A percentile compares a stretch with the other conserved stretches of the same genome.
Evolutionary conservation across 1,139 yeast species (phyloP).

Genomic region (Arxiozyma bovina): DNA sequence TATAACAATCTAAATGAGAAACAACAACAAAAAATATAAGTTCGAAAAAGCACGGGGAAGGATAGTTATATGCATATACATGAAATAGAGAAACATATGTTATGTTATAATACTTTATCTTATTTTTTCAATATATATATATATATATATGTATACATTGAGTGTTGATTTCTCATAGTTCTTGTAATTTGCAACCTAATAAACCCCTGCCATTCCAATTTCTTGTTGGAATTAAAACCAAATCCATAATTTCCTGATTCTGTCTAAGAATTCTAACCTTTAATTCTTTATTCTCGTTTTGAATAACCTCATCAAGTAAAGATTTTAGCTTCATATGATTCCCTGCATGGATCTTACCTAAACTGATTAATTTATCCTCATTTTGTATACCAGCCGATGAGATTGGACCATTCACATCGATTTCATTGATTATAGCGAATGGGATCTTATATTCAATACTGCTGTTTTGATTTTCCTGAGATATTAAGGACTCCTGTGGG

Average conservation of each 20-base stretch:
- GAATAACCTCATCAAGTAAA: conserved; percentile 15
- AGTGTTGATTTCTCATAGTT: neutral
- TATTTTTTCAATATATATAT: too few species aligned
- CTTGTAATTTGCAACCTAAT: conserved; percentile 46
- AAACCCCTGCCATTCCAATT: conserved; percentile 67
- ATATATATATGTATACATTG: too few species aligned
- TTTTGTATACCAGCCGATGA: conserved; percentile 32
- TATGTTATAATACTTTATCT: too few species aligned
- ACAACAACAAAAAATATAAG: too few species aligned
- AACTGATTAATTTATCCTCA: conserved; percentile 43
- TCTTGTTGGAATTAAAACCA: conserved; percentile 41
- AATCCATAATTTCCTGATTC: conserved; percentile 10
- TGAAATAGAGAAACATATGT: too few species aligned
- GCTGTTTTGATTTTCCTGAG: neutral
- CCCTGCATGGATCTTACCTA: conserved; percentile 47
- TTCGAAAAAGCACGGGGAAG: too few species aligned
- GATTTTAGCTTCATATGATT: conserved; percentile 40
- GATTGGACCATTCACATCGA: conserved; percentile 45
- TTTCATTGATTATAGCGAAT: conserved; percentile 48
- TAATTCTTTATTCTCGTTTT: conserved; percentile 15
- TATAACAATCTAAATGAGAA: too few species aligned
- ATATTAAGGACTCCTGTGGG: neutral
- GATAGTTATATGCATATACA: too few species aligned
- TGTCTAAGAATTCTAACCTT: conserved; percentile 16
- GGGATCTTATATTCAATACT: conserved; percentile 34